phyloP scores from a whole-genome alignment of 2,329 filamentous ascomycete species.

The Aspergillus sp. region DNA sequence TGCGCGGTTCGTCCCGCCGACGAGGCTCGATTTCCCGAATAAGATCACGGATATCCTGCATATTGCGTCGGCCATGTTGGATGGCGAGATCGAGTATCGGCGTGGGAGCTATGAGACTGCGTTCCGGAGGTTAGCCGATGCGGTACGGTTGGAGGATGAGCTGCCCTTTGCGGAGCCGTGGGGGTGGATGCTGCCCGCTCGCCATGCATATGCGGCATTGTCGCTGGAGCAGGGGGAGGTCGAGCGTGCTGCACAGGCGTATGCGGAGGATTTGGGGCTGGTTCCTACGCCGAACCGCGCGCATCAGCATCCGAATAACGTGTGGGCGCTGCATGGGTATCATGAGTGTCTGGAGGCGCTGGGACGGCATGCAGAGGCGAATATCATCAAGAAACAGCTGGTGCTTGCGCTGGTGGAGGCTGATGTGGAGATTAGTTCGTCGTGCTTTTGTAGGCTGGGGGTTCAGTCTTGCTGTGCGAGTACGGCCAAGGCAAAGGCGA shows the following conservation, averaged over 20 bases:
- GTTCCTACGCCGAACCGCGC: constrained; percentile 62
- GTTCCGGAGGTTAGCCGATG: constrained; percentile 60
- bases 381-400: constrained; percentile 54
- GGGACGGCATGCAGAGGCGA: constrained; percentile 53
- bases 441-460: constrained; percentile 58
- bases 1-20: constrained; percentile 56
- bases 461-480: neutral
- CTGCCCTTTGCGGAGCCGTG: constrained; percentile 74
- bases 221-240: constrained; percentile 66
- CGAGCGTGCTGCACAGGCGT: constrained; percentile 60
- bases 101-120: constrained; percentile 60
- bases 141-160: constrained; percentile 63
- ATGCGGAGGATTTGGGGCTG: constrained; percentile 65
- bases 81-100: constrained; percentile 74
- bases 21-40: constrained; percentile 70
- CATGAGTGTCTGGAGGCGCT: constrained; percentile 68
- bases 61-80: constrained; percentile 67
- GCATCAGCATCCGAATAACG: constrained; percentile 70
- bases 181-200: constrained; percentile 76
- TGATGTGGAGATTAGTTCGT: constrained; percentile 61
- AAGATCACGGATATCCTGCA: constrained; percentile 64
- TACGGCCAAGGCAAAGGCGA: neutral
- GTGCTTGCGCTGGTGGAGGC: constrained; percentile 57
- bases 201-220: constrained; percentile 71
- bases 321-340: constrained; percentile 74